Percentiles rank a stretch among this genome's conserved stretches.
Evolutionary conservation across 495 filamentous ascomycete species (phyloP).

Genomic region (Aspergillus sparsus): DNA sequence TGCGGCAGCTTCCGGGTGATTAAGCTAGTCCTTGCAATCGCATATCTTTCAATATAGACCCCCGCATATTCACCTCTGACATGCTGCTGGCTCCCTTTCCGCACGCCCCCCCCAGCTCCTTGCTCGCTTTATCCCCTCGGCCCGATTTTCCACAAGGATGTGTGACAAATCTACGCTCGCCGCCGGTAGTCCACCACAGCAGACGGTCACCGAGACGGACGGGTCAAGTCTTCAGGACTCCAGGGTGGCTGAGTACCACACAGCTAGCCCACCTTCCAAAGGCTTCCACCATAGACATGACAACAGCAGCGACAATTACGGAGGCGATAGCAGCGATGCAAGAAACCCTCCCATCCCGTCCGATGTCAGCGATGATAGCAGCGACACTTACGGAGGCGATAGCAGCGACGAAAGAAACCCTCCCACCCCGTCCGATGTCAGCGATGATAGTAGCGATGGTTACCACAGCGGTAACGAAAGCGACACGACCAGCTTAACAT

Average conservation of each 20-base stretch:
- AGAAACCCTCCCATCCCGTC: too few relatives aligned
- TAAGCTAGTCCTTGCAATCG: too few relatives aligned
- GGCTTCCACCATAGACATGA: slow-evolving; percentile 20
- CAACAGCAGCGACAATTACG: slow-evolving; percentile 30
- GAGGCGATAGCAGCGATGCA: slow-evolving; percentile 20
- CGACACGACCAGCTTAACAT: slow-evolving; percentile 41
- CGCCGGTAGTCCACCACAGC: slow-evolving; percentile 1
- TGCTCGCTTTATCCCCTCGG: neutral
- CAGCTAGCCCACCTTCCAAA: neutral
- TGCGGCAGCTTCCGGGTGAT: too few relatives aligned
- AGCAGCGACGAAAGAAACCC: too few relatives aligned
- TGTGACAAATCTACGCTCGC: slow-evolving; percentile 5
- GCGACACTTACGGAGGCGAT: too few relatives aligned
- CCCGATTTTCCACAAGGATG: neutral
- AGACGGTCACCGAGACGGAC: slow-evolving; percentile 33
- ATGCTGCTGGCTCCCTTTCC: too few relatives aligned
- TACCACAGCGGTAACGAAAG: slow-evolving; percentile 31
- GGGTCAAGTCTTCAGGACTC: slow-evolving; percentile 27
- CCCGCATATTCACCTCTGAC: too few relatives aligned
- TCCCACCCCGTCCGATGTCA: neutral
- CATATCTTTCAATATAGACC: too few relatives aligned
- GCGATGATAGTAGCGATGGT: slow-evolving; percentile 10
- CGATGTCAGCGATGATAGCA: too few relatives aligned
- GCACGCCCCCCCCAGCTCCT: neutral
- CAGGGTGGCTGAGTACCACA: neutral